Percentiles rank a stretch among this genome's conserved stretches.
These are phyloP conservation scores for Calonectria hawksworthii DNA, from an alignment of 2,329 filamentous ascomycete species.

Conservation along the genomic window DNA sequence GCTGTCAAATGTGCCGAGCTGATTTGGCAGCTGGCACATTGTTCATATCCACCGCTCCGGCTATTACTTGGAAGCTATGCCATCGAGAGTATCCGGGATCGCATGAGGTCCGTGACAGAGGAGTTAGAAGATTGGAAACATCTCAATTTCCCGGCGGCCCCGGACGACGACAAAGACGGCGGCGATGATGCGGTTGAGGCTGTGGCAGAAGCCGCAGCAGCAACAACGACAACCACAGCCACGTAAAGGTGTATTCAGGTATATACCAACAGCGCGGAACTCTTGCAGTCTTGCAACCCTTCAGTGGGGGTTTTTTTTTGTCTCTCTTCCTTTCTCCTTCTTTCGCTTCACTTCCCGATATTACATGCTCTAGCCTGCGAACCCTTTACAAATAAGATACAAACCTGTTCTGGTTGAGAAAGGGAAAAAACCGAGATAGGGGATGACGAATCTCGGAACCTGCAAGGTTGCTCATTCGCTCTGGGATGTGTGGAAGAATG, in stretches of 20 bases:
- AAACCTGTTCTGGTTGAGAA: neutral
- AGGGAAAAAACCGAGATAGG: neutral
- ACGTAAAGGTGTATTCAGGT: neutral
- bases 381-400: neutral
- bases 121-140: slow-evolving; percentile 96
- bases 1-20: slow-evolving; percentile 94
- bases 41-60: slow-evolving; percentile 90
- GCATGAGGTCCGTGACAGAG: slow-evolving; percentile 90
- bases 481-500: neutral
- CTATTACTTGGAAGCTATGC: slow-evolving; percentile 93
- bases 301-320: neutral
- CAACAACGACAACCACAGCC: neutral
- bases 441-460: neutral
- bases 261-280: neutral
- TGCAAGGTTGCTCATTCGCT: neutral
- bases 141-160: slow-evolving; percentile 73
- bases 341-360: neutral
- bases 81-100: slow-evolving; percentile 94
- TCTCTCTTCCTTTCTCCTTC: neutral
- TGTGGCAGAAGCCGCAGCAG: neutral
- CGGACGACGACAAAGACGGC: slow-evolving; percentile 43
- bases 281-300: neutral
- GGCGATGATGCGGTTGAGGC: slow-evolving; percentile 34
- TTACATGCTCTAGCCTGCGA: neutral
- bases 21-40: slow-evolving; percentile 95